A percentile compares a stretch with the other conserved stretches of the same genome.
phyloP scores from a whole-genome alignment of 352 stramenopile species.

The Pythium pyrilobum region DNA sequence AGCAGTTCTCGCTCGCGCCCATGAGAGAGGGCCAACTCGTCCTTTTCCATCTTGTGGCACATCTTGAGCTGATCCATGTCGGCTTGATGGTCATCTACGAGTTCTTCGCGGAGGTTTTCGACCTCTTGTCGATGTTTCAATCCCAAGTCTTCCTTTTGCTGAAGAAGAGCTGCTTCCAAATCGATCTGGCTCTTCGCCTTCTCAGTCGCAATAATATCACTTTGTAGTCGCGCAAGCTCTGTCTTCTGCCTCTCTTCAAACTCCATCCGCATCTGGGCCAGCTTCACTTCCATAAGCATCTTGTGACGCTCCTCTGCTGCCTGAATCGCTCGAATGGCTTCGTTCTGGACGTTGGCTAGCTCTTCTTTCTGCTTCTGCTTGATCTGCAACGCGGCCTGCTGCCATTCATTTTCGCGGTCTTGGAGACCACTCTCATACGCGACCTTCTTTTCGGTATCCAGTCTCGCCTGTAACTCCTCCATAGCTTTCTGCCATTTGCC shows the following conservation, averaged over 20 bases:
- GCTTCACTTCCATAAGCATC: constrained; percentile 37
- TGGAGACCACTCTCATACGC: constrained; percentile 55
- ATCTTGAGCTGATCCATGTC: constrained; percentile 20
- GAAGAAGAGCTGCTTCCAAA: constrained; percentile 3
- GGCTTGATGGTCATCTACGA: constrained; percentile 9
- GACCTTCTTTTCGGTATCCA: constrained; percentile 56
- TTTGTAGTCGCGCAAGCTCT: constrained; percentile 10
- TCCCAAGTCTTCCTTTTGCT: neutral
- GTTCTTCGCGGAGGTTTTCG: constrained; percentile 13
- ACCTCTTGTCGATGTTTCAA: constrained; percentile 1
- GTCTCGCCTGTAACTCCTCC: constrained; percentile 55
- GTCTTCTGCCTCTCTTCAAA: constrained; percentile 27
- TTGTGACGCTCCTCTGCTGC: constrained; percentile 60
- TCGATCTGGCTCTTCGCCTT: neutral
- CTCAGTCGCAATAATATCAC: constrained; percentile 2
- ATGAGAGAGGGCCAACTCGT: neutral
- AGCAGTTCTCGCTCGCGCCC: neutral
- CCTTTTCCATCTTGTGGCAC: neutral
- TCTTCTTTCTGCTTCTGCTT: constrained; percentile 73
- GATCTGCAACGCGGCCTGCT: constrained; percentile 62
- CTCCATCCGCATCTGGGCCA: constrained; percentile 24
- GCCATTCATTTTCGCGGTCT: constrained; percentile 74
- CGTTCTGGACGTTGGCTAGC: constrained; percentile 46
- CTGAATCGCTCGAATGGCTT: constrained; percentile 57
- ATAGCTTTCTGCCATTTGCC: constrained; percentile 67